Conservation (phyloP, 176 grass and related monocot species). For the Coix lacrymajobi region DNA sequence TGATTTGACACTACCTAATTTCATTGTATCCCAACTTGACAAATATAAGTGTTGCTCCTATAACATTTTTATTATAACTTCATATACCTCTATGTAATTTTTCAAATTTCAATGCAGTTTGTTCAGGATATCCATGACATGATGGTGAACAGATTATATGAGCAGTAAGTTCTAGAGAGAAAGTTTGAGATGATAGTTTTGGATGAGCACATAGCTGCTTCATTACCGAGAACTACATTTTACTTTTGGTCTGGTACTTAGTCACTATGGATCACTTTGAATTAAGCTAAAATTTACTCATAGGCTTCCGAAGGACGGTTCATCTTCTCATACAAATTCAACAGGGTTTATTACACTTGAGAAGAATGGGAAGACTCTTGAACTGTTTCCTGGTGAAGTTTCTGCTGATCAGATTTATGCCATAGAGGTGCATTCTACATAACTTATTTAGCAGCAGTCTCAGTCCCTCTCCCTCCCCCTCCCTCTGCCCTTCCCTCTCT, state of each 20-base stretch:
- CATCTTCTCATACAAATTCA: slow-evolving; percentile 36
- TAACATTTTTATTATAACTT: slow-evolving; percentile 7
- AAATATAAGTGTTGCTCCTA: slow-evolving; percentile 2
- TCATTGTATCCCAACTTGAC: not conserved
- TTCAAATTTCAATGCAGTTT: slow-evolving; percentile 66
- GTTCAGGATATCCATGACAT: slow-evolving; percentile 87
- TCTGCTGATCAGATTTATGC: slow-evolving; percentile 82
- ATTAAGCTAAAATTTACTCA: slow-evolving; percentile 2
- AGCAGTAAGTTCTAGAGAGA: slow-evolving; percentile 52
- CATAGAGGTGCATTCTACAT: slow-evolving; percentile 62
- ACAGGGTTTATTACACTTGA: slow-evolving; percentile 73
- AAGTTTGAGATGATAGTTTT: slow-evolving; percentile 1
- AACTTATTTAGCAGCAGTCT: slow-evolving; percentile 15
- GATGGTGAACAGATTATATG: slow-evolving; percentile 76
- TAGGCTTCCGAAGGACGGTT: slow-evolving; percentile 54
- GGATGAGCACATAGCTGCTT: not conserved
- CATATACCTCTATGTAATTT: slow-evolving; percentile 4
- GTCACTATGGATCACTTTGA: slow-evolving; percentile 11
- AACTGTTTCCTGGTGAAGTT: slow-evolving; percentile 68
- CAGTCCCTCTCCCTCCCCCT: not conserved
- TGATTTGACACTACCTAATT: not conserved
- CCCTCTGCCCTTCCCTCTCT: not conserved
- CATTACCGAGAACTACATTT: not conserved
- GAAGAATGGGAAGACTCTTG: slow-evolving; percentile 80
- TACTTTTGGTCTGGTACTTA: not conserved